A percentile compares a stretch with the other conserved stretches of the same genome.
Conservation (phyloP, 225 moss, liverwort and hornwort genomes). For the Pseudoscleropodium purum region DNA sequence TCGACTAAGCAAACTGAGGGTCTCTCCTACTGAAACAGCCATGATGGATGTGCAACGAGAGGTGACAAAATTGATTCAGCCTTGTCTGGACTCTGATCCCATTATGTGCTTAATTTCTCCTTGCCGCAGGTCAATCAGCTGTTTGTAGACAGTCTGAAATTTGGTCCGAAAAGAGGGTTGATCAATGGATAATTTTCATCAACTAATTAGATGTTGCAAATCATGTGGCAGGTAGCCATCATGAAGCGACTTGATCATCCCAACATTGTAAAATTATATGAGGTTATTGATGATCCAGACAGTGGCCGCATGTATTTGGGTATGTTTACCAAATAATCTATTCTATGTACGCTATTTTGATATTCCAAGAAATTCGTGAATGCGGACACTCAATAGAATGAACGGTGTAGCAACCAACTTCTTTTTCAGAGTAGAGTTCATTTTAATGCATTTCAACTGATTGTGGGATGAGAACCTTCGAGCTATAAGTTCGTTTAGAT, state of each 20-base stretch:
- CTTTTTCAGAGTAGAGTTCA: background rate
- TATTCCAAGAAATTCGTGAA: background rate
- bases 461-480: background rate
- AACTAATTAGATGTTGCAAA: background rate
- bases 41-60: constrained; percentile 90
- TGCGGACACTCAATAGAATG: background rate
- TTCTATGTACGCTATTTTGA: background rate
- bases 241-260: constrained; percentile 88
- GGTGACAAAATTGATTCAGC: constrained; percentile 4
- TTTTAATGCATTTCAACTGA: background rate
- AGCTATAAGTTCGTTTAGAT: too few species aligned
- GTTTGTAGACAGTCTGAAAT: background rate
- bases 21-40: constrained; percentile 85
- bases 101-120: background rate
- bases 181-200: background rate
- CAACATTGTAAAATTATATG: constrained; percentile 71
- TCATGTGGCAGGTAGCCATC: constrained; percentile 51
- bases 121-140: background rate
- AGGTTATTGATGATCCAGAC: constrained; percentile 84
- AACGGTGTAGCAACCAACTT: background rate
- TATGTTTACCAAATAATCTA: background rate
- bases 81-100: background rate
- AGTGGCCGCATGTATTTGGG: constrained; percentile 70
- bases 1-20: constrained; percentile 66
- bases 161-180: background rate